A percentile compares a stretch with the other conserved stretches of the same genome.
Evolutionary conservation across 2,329 filamentous ascomycete genomes (phyloP).

Genomic region (Zymoseptoria tritici): DNA sequence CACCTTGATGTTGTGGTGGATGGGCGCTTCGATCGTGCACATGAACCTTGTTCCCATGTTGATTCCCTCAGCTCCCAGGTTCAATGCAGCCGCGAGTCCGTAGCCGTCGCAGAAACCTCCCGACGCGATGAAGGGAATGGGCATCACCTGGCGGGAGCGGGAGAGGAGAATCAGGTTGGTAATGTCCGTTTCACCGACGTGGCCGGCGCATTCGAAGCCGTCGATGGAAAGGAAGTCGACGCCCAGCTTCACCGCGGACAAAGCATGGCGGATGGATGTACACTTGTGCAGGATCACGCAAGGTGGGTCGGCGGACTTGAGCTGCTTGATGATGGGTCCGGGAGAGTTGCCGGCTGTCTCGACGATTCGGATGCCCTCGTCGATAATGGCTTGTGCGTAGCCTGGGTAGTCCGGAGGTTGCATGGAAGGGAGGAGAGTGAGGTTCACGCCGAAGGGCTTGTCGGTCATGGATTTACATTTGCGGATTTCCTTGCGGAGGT

Average conservation of each 20-base stretch:
- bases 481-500: slow-evolving; percentile 87
- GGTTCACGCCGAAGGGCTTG: slow-evolving; percentile 84
- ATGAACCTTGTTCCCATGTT: slow-evolving; percentile 99
- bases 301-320: slow-evolving; percentile 63
- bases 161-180: slow-evolving; percentile 85
- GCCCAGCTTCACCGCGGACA: slow-evolving; percentile 84
- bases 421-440: slow-evolving; percentile 85
- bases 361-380: slow-evolving; percentile 84
- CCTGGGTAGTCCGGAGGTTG: slow-evolving; percentile 86
- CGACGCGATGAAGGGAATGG: slow-evolving; percentile 87
- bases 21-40: slow-evolving; percentile 87
- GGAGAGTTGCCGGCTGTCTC: slow-evolving; percentile 90
- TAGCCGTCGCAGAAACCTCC: slow-evolving; percentile 94
- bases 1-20: slow-evolving; percentile 90
- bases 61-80: slow-evolving; percentile 83
- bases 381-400: slow-evolving; percentile 86
- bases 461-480: slow-evolving; percentile 73
- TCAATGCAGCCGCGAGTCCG: slow-evolving; percentile 82
- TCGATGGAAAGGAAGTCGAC: slow-evolving; percentile 97
- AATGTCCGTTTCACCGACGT: slow-evolving; percentile 80
- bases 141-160: slow-evolving; percentile 73
- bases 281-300: slow-evolving; percentile 90
- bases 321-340: slow-evolving; percentile 78
- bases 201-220: slow-evolving; percentile 92
- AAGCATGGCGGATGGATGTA: slow-evolving; percentile 88